Conservation (phyloP, 768 basidiomycete genomes). For the Glaciozyma martinii region DNA sequence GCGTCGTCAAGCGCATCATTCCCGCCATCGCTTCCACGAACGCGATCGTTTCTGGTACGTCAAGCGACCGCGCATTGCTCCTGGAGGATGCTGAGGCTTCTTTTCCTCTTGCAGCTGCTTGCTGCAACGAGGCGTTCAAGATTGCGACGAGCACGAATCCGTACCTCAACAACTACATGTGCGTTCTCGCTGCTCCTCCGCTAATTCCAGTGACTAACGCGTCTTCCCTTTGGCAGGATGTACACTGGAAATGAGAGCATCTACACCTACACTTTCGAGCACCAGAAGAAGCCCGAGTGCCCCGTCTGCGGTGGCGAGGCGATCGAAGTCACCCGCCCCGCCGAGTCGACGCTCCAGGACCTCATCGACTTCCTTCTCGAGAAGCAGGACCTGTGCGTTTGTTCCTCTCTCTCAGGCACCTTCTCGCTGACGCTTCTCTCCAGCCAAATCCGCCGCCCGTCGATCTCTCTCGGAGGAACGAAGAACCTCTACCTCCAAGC, state of each 20-base stretch:
- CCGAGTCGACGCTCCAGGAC: constrained; percentile 69
- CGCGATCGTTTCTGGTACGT: constrained; percentile 85
- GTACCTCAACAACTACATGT: constrained; percentile 89
- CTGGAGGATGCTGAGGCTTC: background rate
- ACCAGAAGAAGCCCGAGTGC: constrained; percentile 84
- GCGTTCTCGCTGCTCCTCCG: background rate
- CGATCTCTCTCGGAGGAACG: constrained; percentile 59
- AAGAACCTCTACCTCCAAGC: constrained; percentile 85
- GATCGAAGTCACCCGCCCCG: constrained; percentile 49
- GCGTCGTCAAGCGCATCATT: constrained; percentile 98
- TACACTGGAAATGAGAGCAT: constrained; percentile 91
- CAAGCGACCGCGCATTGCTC: background rate
- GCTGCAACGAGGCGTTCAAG: constrained; percentile 99
- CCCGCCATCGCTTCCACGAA: constrained; percentile 98
- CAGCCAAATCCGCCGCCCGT: constrained; percentile 96
- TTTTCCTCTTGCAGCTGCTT: constrained; percentile 55
- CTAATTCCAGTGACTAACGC: background rate
- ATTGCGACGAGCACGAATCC: constrained; percentile 92
- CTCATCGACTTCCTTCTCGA: constrained; percentile 81
- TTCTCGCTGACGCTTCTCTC: background rate
- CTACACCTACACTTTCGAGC: constrained; percentile 95
- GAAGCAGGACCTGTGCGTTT: constrained; percentile 76
- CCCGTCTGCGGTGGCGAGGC: constrained; percentile 94
- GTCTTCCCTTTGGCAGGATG: constrained; percentile 47
- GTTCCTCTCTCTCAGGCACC: background rate